Conservation (phyloP, 257 asterid genomes). For the Primulina eburnea region DNA sequence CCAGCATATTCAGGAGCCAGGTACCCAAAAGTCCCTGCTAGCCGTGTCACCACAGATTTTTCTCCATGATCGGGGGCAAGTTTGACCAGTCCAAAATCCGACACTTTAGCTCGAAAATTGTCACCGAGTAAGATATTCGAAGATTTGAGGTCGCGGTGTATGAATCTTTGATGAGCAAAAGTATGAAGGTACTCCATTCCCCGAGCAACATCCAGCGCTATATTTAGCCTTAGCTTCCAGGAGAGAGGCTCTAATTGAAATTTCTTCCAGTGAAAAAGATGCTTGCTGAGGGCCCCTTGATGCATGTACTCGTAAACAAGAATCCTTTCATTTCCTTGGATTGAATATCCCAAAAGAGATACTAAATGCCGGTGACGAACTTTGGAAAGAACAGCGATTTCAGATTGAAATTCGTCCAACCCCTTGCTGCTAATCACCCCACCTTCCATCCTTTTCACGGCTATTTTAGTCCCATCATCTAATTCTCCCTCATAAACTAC, state of each 20-base stretch:
- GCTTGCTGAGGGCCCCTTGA: slow-evolving; percentile 82
- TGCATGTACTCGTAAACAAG: slow-evolving; percentile 89
- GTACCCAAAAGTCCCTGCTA: slow-evolving; percentile 91
- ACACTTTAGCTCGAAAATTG: slow-evolving; percentile 76
- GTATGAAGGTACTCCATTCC: slow-evolving; percentile 82
- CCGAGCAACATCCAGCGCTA: slow-evolving; percentile 87
- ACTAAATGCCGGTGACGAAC: slow-evolving; percentile 90
- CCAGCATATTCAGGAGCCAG: slow-evolving; percentile 95
- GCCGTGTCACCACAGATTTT: slow-evolving; percentile 73
- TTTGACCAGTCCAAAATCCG: slow-evolving; percentile 88
- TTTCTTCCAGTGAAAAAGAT: slow-evolving; percentile 77
- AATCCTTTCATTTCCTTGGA: slow-evolving; percentile 71
- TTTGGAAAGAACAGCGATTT: slow-evolving; percentile 79
- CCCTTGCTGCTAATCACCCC: slow-evolving; percentile 69
- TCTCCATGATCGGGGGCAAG: slow-evolving; percentile 78
- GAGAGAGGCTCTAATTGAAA: slow-evolving; percentile 75
- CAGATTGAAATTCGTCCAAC: slow-evolving; percentile 71
- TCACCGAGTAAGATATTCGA: slow-evolving; percentile 82
- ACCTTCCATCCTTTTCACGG: slow-evolving; percentile 88
- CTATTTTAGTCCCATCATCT: slow-evolving; percentile 82
- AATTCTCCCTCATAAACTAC: slow-evolving; percentile 82
- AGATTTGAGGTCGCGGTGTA: slow-evolving; percentile 82
- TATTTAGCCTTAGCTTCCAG: slow-evolving; percentile 81
- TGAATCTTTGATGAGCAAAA: slow-evolving; percentile 78
- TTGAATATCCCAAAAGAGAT: slow-evolving; percentile 73